These are phyloP conservation scores for Thuidium tamariscinum DNA, from an alignment of 225 moss, liverwort and hornwort species.

Conservation along the genomic window DNA sequence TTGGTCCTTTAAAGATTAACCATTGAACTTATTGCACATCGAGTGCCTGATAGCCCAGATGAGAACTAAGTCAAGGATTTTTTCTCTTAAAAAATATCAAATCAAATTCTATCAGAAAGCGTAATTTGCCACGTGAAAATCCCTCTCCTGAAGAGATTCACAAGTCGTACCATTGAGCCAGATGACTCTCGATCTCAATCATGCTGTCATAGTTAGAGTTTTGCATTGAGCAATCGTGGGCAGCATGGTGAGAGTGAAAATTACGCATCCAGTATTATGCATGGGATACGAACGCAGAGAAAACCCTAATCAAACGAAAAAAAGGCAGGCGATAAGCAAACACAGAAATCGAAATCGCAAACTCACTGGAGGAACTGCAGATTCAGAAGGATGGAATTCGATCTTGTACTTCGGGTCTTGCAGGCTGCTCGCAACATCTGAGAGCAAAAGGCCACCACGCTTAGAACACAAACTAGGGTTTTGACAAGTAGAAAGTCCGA, in stretches of 20 bases:
- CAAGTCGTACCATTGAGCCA: background rate
- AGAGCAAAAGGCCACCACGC: background rate
- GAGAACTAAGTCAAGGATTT: background rate
- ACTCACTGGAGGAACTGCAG: slow-evolving; percentile 57
- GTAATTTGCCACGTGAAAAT: background rate
- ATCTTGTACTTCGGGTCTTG: slow-evolving; percentile 90
- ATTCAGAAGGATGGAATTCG: slow-evolving; percentile 55
- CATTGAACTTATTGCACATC: background rate
- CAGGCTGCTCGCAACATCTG: slow-evolving; percentile 50
- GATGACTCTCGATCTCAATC: background rate
- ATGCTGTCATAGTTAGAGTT: background rate
- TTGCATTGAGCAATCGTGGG: background rate
- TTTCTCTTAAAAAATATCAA: background rate
- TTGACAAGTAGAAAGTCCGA: background rate
- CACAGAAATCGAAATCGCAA: background rate
- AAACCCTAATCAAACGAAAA: background rate
- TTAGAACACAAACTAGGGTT: background rate
- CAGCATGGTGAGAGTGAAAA: background rate
- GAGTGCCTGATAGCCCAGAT: background rate
- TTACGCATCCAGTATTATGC: background rate
- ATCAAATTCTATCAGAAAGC: background rate
- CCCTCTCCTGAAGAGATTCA: background rate
- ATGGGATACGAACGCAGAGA: background rate
- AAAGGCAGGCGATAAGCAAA: background rate
- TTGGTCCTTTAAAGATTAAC: background rate